A percentile compares a stretch with the other conserved stretches of the same genome.
phyloP scores from a whole-genome alignment of 441 rosid species.

The Brassica hybrid region DNA sequence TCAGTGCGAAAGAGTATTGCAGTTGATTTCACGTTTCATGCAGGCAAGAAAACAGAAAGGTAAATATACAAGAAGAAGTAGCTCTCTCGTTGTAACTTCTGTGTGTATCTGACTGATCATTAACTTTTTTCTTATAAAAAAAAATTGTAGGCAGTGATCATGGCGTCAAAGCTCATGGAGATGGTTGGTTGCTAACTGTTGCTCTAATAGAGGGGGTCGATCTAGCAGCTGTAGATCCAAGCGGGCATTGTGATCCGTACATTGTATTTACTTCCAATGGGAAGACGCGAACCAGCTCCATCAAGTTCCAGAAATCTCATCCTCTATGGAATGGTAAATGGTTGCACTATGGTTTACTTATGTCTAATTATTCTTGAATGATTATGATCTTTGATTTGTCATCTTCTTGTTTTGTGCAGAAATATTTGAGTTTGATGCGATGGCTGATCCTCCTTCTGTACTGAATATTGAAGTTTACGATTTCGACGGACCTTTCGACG shows the following conservation, averaged over 20 bases:
- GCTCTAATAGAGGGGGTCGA: constrained; percentile 89
- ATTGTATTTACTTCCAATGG: constrained; percentile 94
- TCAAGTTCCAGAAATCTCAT: constrained; percentile 86
- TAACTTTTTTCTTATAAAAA: constrained; percentile 29
- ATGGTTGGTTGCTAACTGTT: constrained; percentile 95
- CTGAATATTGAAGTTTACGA: constrained; percentile 91
- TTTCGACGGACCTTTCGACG: constrained; percentile 94
- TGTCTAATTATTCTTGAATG: constrained; percentile 26
- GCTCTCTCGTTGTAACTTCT: background rate
- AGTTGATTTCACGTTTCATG: constrained; percentile 77
- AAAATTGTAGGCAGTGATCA: constrained; percentile 79
- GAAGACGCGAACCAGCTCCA: constrained; percentile 87
- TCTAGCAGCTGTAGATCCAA: constrained; percentile 92
- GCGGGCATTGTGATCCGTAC: constrained; percentile 91
- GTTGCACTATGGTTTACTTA: constrained; percentile 22
- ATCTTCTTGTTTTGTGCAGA: constrained; percentile 55
- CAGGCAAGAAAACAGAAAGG: constrained; percentile 86
- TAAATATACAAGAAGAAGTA: too few relatives aligned
- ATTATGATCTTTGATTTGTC: constrained; percentile 6
- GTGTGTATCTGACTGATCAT: constrained; percentile 29
- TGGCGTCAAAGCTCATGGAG: constrained; percentile 96
- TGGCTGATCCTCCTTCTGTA: constrained; percentile 96
- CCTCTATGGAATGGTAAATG: constrained; percentile 94
- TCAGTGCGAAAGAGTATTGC: constrained; percentile 73
- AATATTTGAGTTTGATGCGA: constrained; percentile 97